These are phyloP conservation scores for Wallacemonas sp. DNA, from an alignment of 208 protist species.

Conservation along the genomic window DNA sequence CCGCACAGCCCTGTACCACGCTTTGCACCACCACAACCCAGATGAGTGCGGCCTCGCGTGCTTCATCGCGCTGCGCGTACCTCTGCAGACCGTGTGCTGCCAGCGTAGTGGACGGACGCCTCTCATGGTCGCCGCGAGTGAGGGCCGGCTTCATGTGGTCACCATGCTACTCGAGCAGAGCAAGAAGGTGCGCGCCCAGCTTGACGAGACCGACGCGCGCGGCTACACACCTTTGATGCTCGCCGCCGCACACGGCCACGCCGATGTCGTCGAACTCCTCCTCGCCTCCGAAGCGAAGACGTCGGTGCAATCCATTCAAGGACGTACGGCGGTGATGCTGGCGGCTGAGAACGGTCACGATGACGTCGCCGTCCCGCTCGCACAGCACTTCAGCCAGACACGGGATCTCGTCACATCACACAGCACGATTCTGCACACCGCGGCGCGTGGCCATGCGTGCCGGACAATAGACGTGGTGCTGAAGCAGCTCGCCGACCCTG, in stretches of 20 bases:
- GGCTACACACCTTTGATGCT: conserved; percentile 80
- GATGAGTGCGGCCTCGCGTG: conserved; percentile 39
- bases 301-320: conserved; percentile 32
- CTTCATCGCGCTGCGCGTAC: conserved; percentile 51
- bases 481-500: conserved; percentile 25
- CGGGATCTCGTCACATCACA: conserved; percentile 39
- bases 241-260: conserved; percentile 56
- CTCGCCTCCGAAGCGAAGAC: conserved; percentile 57
- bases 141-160: conserved; percentile 36
- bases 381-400: conserved; percentile 51
- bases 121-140: conserved; percentile 64
- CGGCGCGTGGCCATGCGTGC: conserved; percentile 58
- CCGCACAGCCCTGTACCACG: conserved; percentile 60
- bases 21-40: conserved; percentile 42
- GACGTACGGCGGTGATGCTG: conserved; percentile 71
- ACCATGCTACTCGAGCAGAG: conserved; percentile 45
- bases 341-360: conserved; percentile 66
- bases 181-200: conserved; percentile 31
- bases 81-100: conserved; percentile 45
- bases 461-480: conserved; percentile 40
- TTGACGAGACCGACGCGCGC: conserved; percentile 32
- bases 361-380: conserved; percentile 55
- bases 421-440: conserved; percentile 75
- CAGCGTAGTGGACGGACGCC: conserved; percentile 51
- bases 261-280: conserved; percentile 58